Base-by-base conservation (phyloP, 345 rosid species). In the Tarenaya hassleriana region DNA sequence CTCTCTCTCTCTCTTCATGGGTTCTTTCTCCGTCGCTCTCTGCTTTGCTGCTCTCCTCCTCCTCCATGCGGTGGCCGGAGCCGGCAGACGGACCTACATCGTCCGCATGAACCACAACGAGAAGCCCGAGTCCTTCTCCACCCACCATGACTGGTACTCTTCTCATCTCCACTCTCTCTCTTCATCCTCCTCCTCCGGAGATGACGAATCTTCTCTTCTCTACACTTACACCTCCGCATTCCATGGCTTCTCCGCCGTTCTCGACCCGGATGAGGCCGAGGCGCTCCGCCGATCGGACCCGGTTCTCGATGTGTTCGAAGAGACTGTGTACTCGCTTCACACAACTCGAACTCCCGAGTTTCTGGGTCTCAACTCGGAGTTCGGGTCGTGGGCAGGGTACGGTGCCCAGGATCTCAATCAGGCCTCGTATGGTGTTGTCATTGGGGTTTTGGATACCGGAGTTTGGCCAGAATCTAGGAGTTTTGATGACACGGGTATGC, bases 371-470 rank as follows among this genome's bases (percentile, higher is more conserved):
- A 63, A 68, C 24, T 29, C 79, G 0, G 76, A 75, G 1, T 46
- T 71, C 20, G 86, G 72, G 17, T 42, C 66, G 35, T 56, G 47
- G 53, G 41, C 67, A 4, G 75, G 76, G n/a, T 61, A 61, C 45
- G 34, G 39, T 43, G 40, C 54, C 13, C 67, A 39, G n/a, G 73
- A 68, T 34, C 68, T 75, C 12, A 72, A 56, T 8, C 73, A 61
- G 1, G 67, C 86, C 9, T 69, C 79, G 3, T 49, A 56, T 12
- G 82, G 69, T 29, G 91, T 91, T 20, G 21, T 86, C 6, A 62
- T 91, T 13, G 98, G 98, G 0, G 95, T 91, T n/a, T 74, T 91
- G 0, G 98, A 91, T 37, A 84, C 94, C 0, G 98, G 98, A 1
- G 80, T 86, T 11, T 86, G 91, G 98, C 98, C 98, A 0, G 96